Evolutionary conservation across 306 rosid genomes (phyloP).

Genomic region (Glycine latifolia): DNA sequence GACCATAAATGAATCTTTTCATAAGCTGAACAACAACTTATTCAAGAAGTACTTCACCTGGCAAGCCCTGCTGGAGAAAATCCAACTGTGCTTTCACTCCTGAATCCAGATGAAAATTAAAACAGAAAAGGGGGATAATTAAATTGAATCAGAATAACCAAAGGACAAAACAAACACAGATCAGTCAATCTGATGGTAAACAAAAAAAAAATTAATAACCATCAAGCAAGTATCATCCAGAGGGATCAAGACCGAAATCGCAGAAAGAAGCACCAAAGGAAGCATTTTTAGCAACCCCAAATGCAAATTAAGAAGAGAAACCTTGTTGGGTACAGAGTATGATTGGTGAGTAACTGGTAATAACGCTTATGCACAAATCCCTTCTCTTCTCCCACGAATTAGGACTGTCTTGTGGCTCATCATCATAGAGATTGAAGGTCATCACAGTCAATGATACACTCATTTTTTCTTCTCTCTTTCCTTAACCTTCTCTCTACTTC

Average conservation of each 20-base stretch:
- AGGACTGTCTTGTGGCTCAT: conserved; percentile 81
- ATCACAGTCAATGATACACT: conserved; percentile 88
- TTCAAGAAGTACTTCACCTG: conserved; percentile 63
- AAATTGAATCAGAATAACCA: conserved; percentile 29
- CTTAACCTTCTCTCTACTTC: conserved; percentile 35
- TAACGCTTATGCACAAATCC: conserved; percentile 85
- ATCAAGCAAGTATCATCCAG: conserved; percentile 37
- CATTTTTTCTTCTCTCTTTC: conserved; percentile 52
- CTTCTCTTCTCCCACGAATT: conserved; percentile 96
- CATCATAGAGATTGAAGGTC: conserved; percentile 97
- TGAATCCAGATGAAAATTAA: conserved; percentile 53
- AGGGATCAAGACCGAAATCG: conserved; percentile 42
- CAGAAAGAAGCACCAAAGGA: conserved; percentile 50
- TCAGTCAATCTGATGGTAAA: conserved; percentile 28
- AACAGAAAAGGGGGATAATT: conserved; percentile 14
- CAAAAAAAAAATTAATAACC: conserved; percentile 37
- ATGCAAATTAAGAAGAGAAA: conserved; percentile 40
- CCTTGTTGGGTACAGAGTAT: conserved; percentile 98
- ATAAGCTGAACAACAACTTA: conserved; percentile 38
- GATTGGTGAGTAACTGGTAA: conserved; percentile 82
- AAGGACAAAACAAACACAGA: conserved; percentile 33
- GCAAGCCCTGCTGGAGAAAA: conserved; percentile 87
- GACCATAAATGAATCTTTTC: conserved; percentile 32
- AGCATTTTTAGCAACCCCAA: conserved; percentile 49
- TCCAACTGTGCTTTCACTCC: conserved; percentile 89